Percentiles rank a stretch among this genome's conserved stretches.
These are phyloP conservation scores for Pyrenochaeta sp. DNA, from an alignment of 2,329 filamentous ascomycete genomes.

Conservation along the genomic window DNA sequence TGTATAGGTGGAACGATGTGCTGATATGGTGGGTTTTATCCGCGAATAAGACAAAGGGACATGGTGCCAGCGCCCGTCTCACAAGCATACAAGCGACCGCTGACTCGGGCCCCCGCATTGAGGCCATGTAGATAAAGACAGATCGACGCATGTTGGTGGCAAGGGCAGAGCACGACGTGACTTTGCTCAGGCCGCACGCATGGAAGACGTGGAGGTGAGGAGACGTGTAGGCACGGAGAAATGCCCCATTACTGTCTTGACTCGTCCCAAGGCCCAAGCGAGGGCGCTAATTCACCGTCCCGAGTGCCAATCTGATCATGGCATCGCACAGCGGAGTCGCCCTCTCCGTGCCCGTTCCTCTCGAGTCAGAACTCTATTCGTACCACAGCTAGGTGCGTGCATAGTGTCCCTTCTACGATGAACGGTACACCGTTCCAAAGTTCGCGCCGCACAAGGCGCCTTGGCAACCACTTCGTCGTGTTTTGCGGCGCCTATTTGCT, in stretches of 20 bases:
- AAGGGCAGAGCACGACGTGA: too few relatives aligned
- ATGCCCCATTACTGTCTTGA: neutral
- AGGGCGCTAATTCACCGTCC: neutral
- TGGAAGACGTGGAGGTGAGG: neutral
- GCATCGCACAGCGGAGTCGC: neutral
- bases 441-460: neutral
- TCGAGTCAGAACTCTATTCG: neutral
- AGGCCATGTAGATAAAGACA: too few relatives aligned
- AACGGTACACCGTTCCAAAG: neutral
- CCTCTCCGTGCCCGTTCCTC: neutral
- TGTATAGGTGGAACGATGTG: slow-evolving; percentile 6
- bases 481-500: too few relatives aligned
- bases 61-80: slow-evolving; percentile 9
- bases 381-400: neutral
- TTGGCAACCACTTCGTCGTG: too few relatives aligned
- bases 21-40: slow-evolving; percentile 8
- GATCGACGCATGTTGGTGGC: too few relatives aligned
- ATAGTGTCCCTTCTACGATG: neutral
- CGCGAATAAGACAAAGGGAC: slow-evolving; percentile 9
- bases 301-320: neutral
- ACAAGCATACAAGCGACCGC: neutral
- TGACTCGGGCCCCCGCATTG: neutral
- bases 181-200: neutral
- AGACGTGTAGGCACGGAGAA: neutral
- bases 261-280: neutral